phyloP scores from a whole-genome alignment of 23 red algal species.

The Agarophyton chilense region DNA sequence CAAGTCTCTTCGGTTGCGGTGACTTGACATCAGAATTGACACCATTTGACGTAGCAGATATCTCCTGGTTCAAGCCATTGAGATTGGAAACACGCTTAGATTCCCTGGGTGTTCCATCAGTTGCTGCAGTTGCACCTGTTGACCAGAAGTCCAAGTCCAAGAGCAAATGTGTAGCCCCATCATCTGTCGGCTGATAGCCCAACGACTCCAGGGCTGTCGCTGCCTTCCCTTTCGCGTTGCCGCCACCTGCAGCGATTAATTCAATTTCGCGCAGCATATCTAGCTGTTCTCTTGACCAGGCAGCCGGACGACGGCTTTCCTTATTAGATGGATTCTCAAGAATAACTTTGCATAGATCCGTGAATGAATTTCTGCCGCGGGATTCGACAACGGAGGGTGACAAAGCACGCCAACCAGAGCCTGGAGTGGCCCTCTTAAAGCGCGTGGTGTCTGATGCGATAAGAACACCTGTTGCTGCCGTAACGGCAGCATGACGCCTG shows the following conservation, averaged over 20 bases:
- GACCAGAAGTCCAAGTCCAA: constrained; percentile 65
- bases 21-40: not conserved
- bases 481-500: constrained; percentile 23
- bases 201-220: constrained; percentile 39
- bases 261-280: constrained; percentile 69
- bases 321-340: constrained; percentile 5
- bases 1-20: not conserved
- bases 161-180: constrained; percentile 52
- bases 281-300: constrained; percentile 68
- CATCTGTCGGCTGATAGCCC: constrained; percentile 43
- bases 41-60: not conserved
- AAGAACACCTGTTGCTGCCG: constrained; percentile 53
- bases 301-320: not conserved
- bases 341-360: constrained; percentile 22
- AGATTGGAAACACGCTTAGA: not conserved
- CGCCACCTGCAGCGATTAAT: constrained; percentile 40
- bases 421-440: constrained; percentile 59
- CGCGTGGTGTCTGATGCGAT: constrained; percentile 51
- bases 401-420: constrained; percentile 68
- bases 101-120: not conserved
- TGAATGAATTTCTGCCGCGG: constrained; percentile 46
- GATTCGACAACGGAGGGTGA: constrained; percentile 53
- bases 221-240: constrained; percentile 21
- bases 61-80: not conserved
- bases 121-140: not conserved